Evolutionary conservation across 2,329 filamentous ascomycete genomes (phyloP), one percentile per base, ranked within the genome.

Genomic region (Exophiala sp.): DNA sequence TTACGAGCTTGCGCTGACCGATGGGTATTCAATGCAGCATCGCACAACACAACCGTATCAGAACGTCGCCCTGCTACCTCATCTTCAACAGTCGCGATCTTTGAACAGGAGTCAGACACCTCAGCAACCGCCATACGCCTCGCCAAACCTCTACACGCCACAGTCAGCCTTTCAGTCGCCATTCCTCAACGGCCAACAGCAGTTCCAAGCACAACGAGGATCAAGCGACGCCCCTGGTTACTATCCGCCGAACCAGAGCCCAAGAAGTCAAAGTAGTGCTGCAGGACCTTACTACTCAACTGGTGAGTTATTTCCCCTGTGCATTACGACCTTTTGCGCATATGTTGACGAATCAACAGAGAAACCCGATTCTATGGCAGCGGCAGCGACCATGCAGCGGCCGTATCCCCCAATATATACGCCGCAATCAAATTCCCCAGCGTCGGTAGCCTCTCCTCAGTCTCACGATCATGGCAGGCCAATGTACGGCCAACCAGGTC

Each of bases 391-490:
- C 62, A 85, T 86, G 79, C 83, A 83, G 69, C 79, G 83, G 64
- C 72, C 81, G 60, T 71, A 78, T 43, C 96, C 95, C 70, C 91
- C 91, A 64, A 95, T 96, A 69, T 96, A 96, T 70, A 95, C 91
- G 14, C 91, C 91, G 51, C 91, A 96, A 75, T 95, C 91, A 52
- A 95, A 92, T 72, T 96, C 92, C 51, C 92, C 92, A 45, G 89
- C 90, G 36, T 95, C 91, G 47, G 91, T 96, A 65, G 88, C 91
- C 60, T 96, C 92, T 33, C 87, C 90, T 18, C 89, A 91, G 54
- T 82, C 85, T 52, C 91, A 96, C 72, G 92, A 97, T 68, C 89
- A 95, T 75, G 79, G 76, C 53, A 81, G 91, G 63, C 86, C 84
- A 65, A 82, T 97, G 68, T 97, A 96, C 72, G 86, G 84, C 34